phyloP scores from a whole-genome alignment of 2,329 filamentous ascomycete species.

The Fusarium tjaetaba region DNA sequence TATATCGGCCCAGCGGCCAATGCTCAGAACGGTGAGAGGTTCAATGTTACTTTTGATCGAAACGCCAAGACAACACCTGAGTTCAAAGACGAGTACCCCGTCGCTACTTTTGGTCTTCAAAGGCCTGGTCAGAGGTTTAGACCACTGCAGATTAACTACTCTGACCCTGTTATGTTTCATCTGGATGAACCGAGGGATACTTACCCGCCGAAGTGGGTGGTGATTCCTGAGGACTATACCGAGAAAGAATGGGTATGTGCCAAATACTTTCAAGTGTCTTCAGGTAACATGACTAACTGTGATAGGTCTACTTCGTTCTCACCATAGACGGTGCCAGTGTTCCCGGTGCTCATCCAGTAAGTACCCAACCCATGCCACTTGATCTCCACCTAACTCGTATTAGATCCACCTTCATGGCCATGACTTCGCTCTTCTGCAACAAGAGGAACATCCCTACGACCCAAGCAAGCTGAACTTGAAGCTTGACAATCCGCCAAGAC shows the following conservation, averaged over 20 bases:
- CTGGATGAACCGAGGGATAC: background rate
- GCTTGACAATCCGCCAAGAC: constrained; percentile 57
- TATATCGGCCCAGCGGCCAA: constrained; percentile 33
- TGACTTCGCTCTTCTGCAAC: constrained; percentile 36
- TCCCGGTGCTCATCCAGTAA: constrained; percentile 32
- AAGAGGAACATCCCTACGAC: constrained; percentile 15
- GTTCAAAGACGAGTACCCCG: constrained; percentile 13
- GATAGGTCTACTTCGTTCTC: constrained; percentile 26
- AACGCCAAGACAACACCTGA: background rate
- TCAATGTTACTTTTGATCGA: constrained; percentile 26
- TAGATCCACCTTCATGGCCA: constrained; percentile 41
- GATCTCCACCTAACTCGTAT: rapidly evolving
- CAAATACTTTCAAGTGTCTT: rapidly evolving
- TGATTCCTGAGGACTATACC: constrained; percentile 32
- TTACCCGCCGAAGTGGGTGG: constrained; percentile 26
- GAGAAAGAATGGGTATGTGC: constrained; percentile 30
- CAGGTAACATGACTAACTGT: rapidly evolving
- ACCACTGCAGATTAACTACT: constrained; percentile 33
- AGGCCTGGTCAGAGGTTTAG: constrained; percentile 8
- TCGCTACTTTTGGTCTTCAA: constrained; percentile 25
- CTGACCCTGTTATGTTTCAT: constrained; percentile 29
- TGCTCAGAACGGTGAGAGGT: constrained; percentile 19
- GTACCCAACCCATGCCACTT: rapidly evolving
- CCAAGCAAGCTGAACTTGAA: constrained; percentile 20
- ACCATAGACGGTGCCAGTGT: constrained; percentile 18